phyloP scores from a whole-genome alignment of 2,329 filamentous ascomycete species.

The Penicillium sp. region DNA sequence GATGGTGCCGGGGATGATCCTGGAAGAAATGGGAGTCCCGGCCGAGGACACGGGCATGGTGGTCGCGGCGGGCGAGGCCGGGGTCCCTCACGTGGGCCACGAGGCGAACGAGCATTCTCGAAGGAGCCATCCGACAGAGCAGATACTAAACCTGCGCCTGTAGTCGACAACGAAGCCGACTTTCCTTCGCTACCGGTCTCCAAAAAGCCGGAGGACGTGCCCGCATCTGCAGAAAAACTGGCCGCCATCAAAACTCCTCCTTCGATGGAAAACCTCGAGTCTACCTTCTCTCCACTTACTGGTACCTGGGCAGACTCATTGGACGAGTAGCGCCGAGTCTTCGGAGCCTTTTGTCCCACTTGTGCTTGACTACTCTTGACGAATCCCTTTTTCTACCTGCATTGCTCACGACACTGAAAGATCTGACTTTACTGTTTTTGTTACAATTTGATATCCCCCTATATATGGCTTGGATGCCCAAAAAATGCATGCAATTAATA shows the following conservation, averaged over 20 bases:
- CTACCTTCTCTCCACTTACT: conserved; percentile 27
- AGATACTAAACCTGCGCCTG: conserved; percentile 18
- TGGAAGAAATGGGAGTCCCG: conserved; percentile 22
- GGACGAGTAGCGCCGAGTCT: conserved; percentile 13
- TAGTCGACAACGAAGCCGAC: conserved; percentile 29
- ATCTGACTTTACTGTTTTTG: conserved; percentile 3
- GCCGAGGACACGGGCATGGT: conserved; percentile 29
- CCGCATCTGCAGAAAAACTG: conserved; percentile 1
- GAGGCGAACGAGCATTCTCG: conserved; percentile 17
- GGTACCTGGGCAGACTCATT: conserved; percentile 35
- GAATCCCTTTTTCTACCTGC: conserved; percentile 4
- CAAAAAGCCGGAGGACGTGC: conserved; percentile 18
- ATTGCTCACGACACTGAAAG: conserved; percentile 14
- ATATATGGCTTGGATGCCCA: background rate
- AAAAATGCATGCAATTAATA: background rate
- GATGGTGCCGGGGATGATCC: conserved; percentile 24
- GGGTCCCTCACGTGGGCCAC: conserved; percentile 22
- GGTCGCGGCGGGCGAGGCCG: conserved; percentile 26
- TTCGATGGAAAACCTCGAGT: conserved; percentile 23
- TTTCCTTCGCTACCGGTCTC: conserved; percentile 34
- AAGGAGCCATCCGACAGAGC: conserved; percentile 17
- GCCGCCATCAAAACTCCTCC: conserved; percentile 5
- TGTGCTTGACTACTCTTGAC: conserved; percentile 1
- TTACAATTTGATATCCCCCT: conserved; percentile 17
- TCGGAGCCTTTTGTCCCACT: background rate